Evolutionary conservation across 2,329 filamentous ascomycete genomes (phyloP).

Genomic region (Lachnellula willkommii): DNA sequence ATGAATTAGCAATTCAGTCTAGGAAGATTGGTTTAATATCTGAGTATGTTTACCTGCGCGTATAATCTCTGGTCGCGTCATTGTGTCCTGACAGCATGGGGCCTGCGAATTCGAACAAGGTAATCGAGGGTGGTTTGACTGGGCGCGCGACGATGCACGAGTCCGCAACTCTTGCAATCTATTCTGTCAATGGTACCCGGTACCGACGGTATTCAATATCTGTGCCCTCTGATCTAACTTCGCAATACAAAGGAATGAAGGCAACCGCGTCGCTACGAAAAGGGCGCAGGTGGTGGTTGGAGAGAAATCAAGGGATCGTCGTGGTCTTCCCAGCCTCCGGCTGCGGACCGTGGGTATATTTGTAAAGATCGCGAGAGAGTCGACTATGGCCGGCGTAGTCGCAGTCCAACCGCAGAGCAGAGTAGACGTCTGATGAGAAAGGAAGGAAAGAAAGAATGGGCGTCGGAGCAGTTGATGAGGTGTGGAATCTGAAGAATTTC

Average conservation of each 20-base stretch:
- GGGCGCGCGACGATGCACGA: slow-evolving; percentile 16
- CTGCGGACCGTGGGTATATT: neutral
- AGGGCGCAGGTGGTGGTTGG: slow-evolving; percentile 7
- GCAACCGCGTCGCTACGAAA: slow-evolving; percentile 11
- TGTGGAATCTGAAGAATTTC: neutral
- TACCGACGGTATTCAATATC: neutral
- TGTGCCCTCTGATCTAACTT: neutral
- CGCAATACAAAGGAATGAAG: slow-evolving; percentile 13
- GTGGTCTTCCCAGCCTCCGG: neutral
- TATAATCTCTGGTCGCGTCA: slow-evolving; percentile 52
- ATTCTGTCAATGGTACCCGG: slow-evolving; percentile 6
- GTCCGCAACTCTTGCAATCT: slow-evolving; percentile 9
- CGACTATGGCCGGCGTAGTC: slow-evolving; percentile 24
- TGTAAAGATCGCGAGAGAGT: neutral
- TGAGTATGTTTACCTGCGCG: slow-evolving; percentile 42
- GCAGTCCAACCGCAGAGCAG: neutral
- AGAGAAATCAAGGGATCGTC: slow-evolving; percentile 1
- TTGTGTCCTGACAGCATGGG: slow-evolving; percentile 29
- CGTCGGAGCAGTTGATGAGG: neutral
- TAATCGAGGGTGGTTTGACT: slow-evolving; percentile 3
- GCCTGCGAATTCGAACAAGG: slow-evolving; percentile 4
- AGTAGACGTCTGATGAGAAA: slow-evolving; percentile 1
- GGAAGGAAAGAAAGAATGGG: neutral
- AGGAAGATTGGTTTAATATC: neutral
- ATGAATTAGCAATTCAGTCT: slow-evolving; percentile 21